Evolutionary conservation across 116 monocot species (phyloP).

Genomic region (Thalassia testudinum): DNA sequence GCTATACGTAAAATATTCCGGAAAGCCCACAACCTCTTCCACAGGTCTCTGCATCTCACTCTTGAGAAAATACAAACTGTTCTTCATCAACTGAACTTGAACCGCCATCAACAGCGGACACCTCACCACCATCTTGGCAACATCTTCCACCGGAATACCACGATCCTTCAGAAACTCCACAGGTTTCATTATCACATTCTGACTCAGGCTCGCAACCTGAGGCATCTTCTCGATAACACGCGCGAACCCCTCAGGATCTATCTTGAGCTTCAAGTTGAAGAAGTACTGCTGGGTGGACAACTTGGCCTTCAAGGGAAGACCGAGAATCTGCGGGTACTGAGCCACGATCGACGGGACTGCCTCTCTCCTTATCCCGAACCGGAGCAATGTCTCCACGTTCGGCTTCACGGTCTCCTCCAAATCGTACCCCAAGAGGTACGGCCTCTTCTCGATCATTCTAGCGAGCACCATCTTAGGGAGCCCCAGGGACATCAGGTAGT

Average conservation of each 20-base stretch:
- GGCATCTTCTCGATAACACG: slow-evolving; percentile 25
- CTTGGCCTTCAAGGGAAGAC: slow-evolving; percentile 30
- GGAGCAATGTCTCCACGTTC: slow-evolving; percentile 20
- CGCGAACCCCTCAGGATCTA: slow-evolving; percentile 37
- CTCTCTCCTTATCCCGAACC: slow-evolving; percentile 18
- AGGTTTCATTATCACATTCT: slow-evolving; percentile 23
- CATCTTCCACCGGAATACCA: slow-evolving; percentile 16
- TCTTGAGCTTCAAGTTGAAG: slow-evolving; percentile 31
- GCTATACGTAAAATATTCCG: slow-evolving; percentile 40
- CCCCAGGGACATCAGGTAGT: slow-evolving; percentile 16
- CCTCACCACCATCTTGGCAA: slow-evolving; percentile 26
- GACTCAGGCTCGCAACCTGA: slow-evolving; percentile 24
- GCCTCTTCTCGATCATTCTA: slow-evolving; percentile 26
- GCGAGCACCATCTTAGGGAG: slow-evolving; percentile 29
- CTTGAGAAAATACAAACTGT: slow-evolving; percentile 35
- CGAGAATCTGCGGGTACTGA: slow-evolving; percentile 31
- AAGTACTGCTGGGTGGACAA: slow-evolving; percentile 35
- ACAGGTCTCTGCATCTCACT: slow-evolving; percentile 26
- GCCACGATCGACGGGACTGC: slow-evolving; percentile 14
- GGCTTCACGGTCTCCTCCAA: slow-evolving; percentile 30
- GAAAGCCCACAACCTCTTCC: slow-evolving; percentile 27
- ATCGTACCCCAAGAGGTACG: slow-evolving; percentile 30
- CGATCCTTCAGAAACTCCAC: slow-evolving; percentile 28
- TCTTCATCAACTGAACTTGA: slow-evolving; percentile 34
- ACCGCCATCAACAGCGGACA: slow-evolving; percentile 24